phyloP scores from a whole-genome alignment of 2,329 filamentous ascomycete species.

The Leptographium radiaticola region DNA sequence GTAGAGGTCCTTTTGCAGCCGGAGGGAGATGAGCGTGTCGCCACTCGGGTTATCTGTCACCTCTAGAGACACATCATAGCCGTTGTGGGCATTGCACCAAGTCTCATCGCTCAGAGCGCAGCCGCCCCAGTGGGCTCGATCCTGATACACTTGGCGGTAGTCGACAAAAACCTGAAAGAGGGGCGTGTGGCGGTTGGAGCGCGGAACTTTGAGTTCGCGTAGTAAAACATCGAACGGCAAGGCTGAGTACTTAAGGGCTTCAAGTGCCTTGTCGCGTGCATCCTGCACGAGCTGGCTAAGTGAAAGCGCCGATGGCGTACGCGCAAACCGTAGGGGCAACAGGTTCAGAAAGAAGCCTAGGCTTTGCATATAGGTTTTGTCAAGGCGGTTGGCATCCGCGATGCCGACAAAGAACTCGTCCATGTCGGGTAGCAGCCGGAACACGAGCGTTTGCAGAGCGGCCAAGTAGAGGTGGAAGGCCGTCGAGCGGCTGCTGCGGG shows the following conservation, averaged over 20 bases:
- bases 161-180: conserved; percentile 33
- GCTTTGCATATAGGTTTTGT: conserved; percentile 13
- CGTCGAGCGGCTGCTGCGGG: conserved; percentile 12
- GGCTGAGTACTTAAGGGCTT: conserved; percentile 26
- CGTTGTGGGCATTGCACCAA: conserved; percentile 9
- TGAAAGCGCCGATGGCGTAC: conserved; percentile 15
- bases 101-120: conserved; percentile 11
- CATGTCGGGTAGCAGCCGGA: conserved; percentile 15
- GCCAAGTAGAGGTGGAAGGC: conserved; percentile 21
- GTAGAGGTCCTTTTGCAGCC: conserved; percentile 21
- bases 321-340: conserved; percentile 19
- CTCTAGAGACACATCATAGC: conserved; percentile 23
- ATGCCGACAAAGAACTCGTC: conserved; percentile 24
- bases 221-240: conserved; percentile 38
- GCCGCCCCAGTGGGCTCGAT: conserved; percentile 6
- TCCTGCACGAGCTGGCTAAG: conserved; percentile 19
- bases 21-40: conserved; percentile 13
- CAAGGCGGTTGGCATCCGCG: conserved; percentile 22
- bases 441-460: conserved; percentile 18
- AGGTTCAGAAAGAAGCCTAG: conserved; percentile 27
- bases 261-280: conserved; percentile 15
- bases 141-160: conserved; percentile 13
- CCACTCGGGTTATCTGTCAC: conserved; percentile 19
- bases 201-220: conserved; percentile 24
- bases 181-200: conserved; percentile 26